Conservation (phyloP, 495 filamentous ascomycete species). For the Symbiotaphrina buchneri region DNA sequence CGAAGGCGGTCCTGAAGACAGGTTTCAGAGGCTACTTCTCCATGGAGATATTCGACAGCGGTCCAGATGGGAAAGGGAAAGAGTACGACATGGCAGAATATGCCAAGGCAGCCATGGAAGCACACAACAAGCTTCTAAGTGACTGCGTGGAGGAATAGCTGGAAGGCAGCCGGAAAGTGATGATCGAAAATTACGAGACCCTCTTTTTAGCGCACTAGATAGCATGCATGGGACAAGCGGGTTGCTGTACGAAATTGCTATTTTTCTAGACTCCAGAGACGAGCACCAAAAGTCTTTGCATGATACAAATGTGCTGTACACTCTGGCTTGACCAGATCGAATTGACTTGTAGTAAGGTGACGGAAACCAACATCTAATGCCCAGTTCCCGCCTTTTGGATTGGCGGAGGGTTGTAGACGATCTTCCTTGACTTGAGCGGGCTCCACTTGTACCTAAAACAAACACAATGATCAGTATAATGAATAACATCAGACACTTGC, state of each 20-base stretch:
- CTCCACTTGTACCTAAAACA: conserved; percentile 77
- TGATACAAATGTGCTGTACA: too few species aligned
- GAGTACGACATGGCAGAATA: conserved; percentile 33
- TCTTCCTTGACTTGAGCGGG: conserved; percentile 80
- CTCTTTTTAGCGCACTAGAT: too few species aligned
- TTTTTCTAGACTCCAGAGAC: too few species aligned
- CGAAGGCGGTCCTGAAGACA: conserved; percentile 41
- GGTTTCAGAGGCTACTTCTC: conserved; percentile 55
- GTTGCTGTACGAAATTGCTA: too few species aligned
- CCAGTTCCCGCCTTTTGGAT: too few species aligned
- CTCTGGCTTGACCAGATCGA: too few species aligned
- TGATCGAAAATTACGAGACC: too few species aligned
- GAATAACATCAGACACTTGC: conserved; percentile 3
- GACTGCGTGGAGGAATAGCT: conserved; percentile 17
- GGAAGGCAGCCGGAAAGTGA: too few species aligned
- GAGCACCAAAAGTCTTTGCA: too few species aligned
- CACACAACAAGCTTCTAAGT: conserved; percentile 26
- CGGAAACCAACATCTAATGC: too few species aligned
- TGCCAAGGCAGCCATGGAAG: conserved; percentile 35
- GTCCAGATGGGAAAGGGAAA: conserved; percentile 29
- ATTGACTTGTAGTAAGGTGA: too few species aligned
- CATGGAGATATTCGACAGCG: conserved; percentile 57
- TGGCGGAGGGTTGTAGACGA: conserved; percentile 76
- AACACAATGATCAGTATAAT: neutral
- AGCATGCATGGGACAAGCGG: too few species aligned